Conservation (phyloP, 495 filamentous ascomycete genomes). For the Letharia columbiana region DNA sequence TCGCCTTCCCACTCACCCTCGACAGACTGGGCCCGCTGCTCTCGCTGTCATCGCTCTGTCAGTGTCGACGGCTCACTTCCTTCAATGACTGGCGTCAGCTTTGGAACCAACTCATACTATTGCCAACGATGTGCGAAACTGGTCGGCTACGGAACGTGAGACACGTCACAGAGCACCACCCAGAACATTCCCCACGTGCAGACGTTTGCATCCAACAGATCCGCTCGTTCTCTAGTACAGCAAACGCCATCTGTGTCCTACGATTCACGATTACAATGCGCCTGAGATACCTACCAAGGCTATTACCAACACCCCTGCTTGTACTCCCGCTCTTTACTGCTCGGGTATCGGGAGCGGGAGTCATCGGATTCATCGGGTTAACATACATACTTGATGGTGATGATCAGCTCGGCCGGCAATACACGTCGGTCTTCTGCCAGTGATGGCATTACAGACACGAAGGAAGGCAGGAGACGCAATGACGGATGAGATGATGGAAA, state of each 20-base stretch:
- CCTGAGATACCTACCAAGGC: not conserved
- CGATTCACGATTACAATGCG: not conserved
- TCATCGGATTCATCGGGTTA: not conserved
- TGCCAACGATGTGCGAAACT: constrained; percentile 65
- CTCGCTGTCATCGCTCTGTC: constrained; percentile 42
- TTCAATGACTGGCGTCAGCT: constrained; percentile 53
- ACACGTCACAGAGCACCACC: not conserved
- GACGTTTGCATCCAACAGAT: not conserved
- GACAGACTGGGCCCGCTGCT: constrained; percentile 31
- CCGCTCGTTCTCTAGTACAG: not conserved
- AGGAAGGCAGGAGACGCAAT: not conserved
- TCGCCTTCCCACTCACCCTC: constrained; percentile 26
- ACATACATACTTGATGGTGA: not conserved
- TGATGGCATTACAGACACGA: not conserved
- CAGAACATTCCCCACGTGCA: not conserved
- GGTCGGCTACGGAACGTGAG: constrained; percentile 60
- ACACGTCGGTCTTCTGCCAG: not conserved
- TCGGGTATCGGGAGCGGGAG: not conserved
- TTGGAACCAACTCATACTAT: constrained; percentile 73
- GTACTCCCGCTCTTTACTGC: not conserved
- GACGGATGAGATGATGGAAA: not conserved
- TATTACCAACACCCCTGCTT: not conserved
- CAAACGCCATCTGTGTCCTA: not conserved
- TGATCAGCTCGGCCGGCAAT: not conserved
- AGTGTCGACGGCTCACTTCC: constrained; percentile 34